Conservation (phyloP, 495 filamentous ascomycete genomes). For the Eremomyces bilateralis region DNA sequence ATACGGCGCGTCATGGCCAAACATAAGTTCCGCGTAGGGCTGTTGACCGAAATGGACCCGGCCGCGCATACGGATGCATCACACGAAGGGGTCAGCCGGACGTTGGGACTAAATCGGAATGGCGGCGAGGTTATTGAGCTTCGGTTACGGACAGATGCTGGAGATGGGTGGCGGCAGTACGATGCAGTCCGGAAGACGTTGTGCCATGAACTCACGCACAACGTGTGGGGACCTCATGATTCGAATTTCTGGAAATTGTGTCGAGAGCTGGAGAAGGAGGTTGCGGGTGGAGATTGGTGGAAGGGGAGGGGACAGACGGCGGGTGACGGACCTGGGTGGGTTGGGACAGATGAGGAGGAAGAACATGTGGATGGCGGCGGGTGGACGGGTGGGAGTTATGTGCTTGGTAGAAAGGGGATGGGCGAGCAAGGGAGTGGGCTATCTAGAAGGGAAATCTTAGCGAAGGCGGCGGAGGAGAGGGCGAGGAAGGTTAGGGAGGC, state of each 20-base stretch:
- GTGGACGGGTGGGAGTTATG: conserved; percentile 76
- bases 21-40: conserved; percentile 66
- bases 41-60: conserved; percentile 92
- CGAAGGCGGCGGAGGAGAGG: conserved; percentile 54
- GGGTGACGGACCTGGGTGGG: conserved; percentile 42
- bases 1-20: conserved; percentile 62
- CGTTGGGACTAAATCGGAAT: conserved; percentile 75
- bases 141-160: conserved; percentile 71
- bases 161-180: conserved; percentile 87
- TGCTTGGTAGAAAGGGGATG: conserved; percentile 38
- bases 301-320: conserved; percentile 40
- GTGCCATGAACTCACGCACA: conserved; percentile 90
- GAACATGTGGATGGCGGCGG: conserved; percentile 46
- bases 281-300: conserved; percentile 56
- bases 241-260: conserved; percentile 73
- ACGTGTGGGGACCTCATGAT: conserved; percentile 68
- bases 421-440: conserved; percentile 13
- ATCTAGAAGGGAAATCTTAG: conserved; percentile 48
- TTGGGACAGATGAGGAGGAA: conserved; percentile 34
- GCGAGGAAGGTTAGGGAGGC: conserved; percentile 30
- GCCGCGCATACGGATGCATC: conserved; percentile 61
- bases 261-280: conserved; percentile 68
- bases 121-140: conserved; percentile 80
- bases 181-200: conserved; percentile 73
- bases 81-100: conserved; percentile 54